Conservation (phyloP, 2,329 filamentous ascomycete genomes). For the Trichoderma arundinaceum region DNA sequence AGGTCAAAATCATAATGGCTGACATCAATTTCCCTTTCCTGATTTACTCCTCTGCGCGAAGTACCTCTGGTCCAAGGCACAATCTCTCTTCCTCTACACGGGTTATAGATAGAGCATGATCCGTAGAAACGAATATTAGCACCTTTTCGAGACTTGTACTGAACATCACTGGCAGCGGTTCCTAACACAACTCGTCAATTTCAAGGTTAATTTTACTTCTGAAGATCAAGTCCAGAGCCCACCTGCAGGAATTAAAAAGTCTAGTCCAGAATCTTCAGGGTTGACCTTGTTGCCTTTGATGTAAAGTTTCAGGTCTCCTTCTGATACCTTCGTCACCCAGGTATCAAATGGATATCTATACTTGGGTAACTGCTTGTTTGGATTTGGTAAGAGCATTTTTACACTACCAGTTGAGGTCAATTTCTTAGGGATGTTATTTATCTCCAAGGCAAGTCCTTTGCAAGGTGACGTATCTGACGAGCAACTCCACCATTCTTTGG, state of each 20-base stretch:
- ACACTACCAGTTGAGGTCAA: neutral
- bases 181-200: neutral
- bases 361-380: neutral
- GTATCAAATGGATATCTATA: slow-evolving; percentile 22
- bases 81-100: slow-evolving; percentile 8
- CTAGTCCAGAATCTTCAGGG: neutral
- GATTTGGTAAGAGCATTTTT: slow-evolving; percentile 6
- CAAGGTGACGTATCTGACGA: slow-evolving; percentile 1
- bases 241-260: slow-evolving; percentile 23
- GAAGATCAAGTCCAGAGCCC: neutral
- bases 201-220: neutral
- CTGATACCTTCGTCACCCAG: slow-evolving; percentile 12
- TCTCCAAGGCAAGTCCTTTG: slow-evolving; percentile 16
- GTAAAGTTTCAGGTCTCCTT: neutral
- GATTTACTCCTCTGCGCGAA: neutral
- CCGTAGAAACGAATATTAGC: slow-evolving; percentile 12
- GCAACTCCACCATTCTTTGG: slow-evolving; percentile 17
- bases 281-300: neutral
- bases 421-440: neutral
- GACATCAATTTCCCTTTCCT: slow-evolving; percentile 8
- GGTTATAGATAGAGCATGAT: slow-evolving; percentile 9
- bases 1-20: neutral
- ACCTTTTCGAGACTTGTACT: slow-evolving; percentile 1
- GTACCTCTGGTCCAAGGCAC: slow-evolving; percentile 3
- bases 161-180: slow-evolving; percentile 12